phyloP scores from a whole-genome alignment of 108 stramenopile genomes.

The Hondaea fermentalgiana region DNA sequence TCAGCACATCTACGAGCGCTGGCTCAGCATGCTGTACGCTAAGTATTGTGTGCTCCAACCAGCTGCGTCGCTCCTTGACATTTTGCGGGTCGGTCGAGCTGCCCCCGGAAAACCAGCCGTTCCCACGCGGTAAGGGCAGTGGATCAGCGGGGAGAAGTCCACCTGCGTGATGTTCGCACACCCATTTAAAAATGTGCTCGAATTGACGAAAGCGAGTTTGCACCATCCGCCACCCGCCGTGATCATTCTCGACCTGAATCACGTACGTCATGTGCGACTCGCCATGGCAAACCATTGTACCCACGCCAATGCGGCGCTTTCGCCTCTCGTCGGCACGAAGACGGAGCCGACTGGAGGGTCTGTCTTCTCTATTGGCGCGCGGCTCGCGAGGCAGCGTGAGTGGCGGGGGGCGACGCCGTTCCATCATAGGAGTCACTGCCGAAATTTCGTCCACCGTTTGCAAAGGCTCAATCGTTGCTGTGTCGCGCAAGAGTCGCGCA shows the following conservation, averaged over 20 bases:
- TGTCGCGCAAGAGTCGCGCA: too few relatives aligned
- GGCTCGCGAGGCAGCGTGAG: too few relatives aligned
- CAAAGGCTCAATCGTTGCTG: too few relatives aligned
- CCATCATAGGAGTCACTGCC: too few relatives aligned
- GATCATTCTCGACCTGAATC: neutral
- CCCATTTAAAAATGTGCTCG: neutral
- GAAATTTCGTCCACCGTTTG: too few relatives aligned
- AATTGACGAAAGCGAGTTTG: neutral
- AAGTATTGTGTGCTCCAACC: neutral
- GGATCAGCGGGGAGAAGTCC: neutral
- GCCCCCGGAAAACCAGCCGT: neutral
- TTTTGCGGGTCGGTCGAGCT: neutral
- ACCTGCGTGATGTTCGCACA: neutral
- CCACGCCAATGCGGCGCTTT: neutral
- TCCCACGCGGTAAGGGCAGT: neutral
- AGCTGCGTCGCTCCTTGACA: neutral
- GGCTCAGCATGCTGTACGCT: neutral
- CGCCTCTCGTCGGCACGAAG: neutral
- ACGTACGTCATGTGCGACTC: neutral
- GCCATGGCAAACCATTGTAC: neutral
- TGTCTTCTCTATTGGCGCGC: too few relatives aligned
- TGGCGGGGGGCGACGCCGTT: too few relatives aligned
- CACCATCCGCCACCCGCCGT: neutral
- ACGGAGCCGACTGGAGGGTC: neutral
- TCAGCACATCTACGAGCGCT: neutral